These are phyloP conservation scores for Staphylotrichum longicolle DNA, from an alignment of 495 filamentous ascomycete species.

Conservation along the genomic window DNA sequence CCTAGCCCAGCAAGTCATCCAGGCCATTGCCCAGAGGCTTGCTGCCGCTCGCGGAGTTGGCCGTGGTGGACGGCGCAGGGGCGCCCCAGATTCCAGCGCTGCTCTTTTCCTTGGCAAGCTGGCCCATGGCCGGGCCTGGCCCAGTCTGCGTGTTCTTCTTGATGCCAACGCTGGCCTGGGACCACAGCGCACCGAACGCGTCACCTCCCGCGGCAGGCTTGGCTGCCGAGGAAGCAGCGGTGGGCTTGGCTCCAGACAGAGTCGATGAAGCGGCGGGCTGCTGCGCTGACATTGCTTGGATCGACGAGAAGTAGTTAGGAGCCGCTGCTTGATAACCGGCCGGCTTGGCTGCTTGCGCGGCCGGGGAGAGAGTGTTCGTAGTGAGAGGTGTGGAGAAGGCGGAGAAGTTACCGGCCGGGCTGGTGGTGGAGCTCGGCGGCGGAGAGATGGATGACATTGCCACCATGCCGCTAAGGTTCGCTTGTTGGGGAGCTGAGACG, in stretches of 20 bases:
- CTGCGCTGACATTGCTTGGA: constrained; percentile 38
- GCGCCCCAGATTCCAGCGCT: constrained; percentile 89
- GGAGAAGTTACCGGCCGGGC: constrained; percentile 54
- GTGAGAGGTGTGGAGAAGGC: constrained; percentile 52
- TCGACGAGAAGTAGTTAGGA: constrained; percentile 94
- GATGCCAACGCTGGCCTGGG: constrained; percentile 68
- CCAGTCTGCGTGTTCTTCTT: constrained; percentile 67
- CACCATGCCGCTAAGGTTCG: constrained; percentile 74
- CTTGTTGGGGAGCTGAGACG: constrained; percentile 72
- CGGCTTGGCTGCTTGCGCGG: constrained; percentile 54
- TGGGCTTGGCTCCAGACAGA: constrained; percentile 26
- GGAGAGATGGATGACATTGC: constrained; percentile 80
- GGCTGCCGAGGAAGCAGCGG: constrained; percentile 36
- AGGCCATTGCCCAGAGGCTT: constrained; percentile 38
- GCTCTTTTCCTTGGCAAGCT: constrained; percentile 94
- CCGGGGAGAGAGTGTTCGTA: constrained; percentile 40
- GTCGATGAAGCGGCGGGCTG: constrained; percentile 29
- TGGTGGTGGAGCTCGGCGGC: constrained; percentile 54
- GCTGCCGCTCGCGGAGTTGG: constrained; percentile 12
- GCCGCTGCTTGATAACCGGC: constrained; percentile 69
- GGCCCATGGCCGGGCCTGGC: constrained; percentile 72
- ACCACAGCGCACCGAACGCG: constrained; percentile 86
- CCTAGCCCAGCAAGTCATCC: constrained; percentile 47
- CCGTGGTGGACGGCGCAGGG: constrained; percentile 18
- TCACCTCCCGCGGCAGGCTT: constrained; percentile 64